Conservation (phyloP, 1,139 yeast genomes). For the Debaryomyces fabryi region DNA sequence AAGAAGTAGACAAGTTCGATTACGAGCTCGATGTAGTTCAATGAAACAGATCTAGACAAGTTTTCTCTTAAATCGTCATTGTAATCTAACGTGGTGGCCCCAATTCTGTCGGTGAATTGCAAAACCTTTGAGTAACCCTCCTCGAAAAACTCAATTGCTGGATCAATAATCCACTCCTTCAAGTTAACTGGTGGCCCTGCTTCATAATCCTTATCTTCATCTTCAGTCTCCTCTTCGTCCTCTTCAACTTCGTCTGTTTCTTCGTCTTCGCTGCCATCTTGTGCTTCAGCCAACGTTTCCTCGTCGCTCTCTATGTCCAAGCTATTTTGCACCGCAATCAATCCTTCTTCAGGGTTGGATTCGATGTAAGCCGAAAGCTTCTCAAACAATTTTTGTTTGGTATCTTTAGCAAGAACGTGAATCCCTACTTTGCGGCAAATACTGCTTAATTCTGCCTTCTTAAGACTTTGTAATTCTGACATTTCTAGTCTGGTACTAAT, state of each 20-base stretch:
- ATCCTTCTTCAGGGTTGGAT: slow-evolving; percentile 42
- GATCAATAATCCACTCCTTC: slow-evolving; percentile 42
- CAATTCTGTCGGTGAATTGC: slow-evolving; percentile 41
- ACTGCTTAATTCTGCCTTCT: slow-evolving; percentile 43
- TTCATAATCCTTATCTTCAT: slow-evolving; percentile 33
- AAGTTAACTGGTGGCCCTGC: slow-evolving; percentile 48
- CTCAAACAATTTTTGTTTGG: slow-evolving; percentile 45
- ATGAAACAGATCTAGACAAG: slow-evolving; percentile 50
- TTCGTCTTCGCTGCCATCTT: slow-evolving; percentile 24
- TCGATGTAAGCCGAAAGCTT: slow-evolving; percentile 42
- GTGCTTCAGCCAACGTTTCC: slow-evolving; percentile 20
- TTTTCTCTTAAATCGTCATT: slow-evolving; percentile 52
- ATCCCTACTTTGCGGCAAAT: slow-evolving; percentile 41
- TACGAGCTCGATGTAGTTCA: slow-evolving; percentile 44
- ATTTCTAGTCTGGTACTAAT: slow-evolving; percentile 14
- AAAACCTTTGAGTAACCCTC: slow-evolving; percentile 28
- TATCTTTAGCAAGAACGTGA: slow-evolving; percentile 40
- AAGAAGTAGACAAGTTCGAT: slow-evolving; percentile 43
- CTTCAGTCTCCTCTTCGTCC: slow-evolving; percentile 26
- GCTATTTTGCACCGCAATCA: slow-evolving; percentile 28
- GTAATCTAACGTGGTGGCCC: slow-evolving; percentile 43
- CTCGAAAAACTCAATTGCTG: slow-evolving; percentile 38
- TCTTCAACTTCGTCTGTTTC: slow-evolving; percentile 27
- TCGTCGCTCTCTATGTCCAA: slow-evolving; percentile 22
- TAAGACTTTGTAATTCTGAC: slow-evolving; percentile 34